phyloP scores from a whole-genome alignment of 192 early-diverging fungal genomes.

The Gamsiella multidivaricata region DNA sequence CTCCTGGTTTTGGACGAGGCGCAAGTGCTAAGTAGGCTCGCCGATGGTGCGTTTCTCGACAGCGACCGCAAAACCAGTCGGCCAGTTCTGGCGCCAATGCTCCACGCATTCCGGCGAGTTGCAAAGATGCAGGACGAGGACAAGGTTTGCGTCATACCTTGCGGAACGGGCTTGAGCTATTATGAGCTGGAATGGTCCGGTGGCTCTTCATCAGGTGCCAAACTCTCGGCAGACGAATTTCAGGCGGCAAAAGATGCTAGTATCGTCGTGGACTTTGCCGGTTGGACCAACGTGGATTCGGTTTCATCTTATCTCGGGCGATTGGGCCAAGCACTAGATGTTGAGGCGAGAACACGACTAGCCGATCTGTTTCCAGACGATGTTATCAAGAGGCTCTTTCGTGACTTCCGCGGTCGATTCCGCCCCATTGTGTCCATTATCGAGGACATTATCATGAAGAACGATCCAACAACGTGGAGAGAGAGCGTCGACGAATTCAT shows the following conservation, averaged over 20 bases:
- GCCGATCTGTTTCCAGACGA: neutral
- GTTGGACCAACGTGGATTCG: constrained; percentile 5
- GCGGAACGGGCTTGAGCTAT: constrained; percentile 9
- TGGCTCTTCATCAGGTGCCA: constrained; percentile 1
- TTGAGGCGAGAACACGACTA: constrained; percentile 6
- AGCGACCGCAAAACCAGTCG: neutral
- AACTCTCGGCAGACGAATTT: constrained; percentile 12
- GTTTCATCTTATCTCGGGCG: constrained; percentile 10
- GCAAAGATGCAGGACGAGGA: neutral
- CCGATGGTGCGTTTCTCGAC: neutral
- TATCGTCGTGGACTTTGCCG: constrained; percentile 15
- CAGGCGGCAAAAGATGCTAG: neutral
- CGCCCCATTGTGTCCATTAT: constrained; percentile 8
- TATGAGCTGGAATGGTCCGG: constrained; percentile 4
- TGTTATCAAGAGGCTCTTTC: too few relatives aligned
- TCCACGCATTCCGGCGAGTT: neutral
- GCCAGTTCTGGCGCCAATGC: neutral
- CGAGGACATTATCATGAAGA: constrained; percentile 9
- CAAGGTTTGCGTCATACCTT: constrained; percentile 12
- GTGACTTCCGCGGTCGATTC: neutral
- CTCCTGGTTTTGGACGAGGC: constrained; percentile 13
- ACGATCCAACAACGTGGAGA: constrained; percentile 7
- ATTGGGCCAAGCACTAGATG: neutral
- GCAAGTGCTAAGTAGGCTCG: neutral
- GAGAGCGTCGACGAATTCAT: constrained; percentile 1